Percentiles rank a stretch among this genome's conserved stretches.
Conservation (phyloP, 1,139 yeast species). For the Hemisphaericaspora lyxosophila region DNA sequence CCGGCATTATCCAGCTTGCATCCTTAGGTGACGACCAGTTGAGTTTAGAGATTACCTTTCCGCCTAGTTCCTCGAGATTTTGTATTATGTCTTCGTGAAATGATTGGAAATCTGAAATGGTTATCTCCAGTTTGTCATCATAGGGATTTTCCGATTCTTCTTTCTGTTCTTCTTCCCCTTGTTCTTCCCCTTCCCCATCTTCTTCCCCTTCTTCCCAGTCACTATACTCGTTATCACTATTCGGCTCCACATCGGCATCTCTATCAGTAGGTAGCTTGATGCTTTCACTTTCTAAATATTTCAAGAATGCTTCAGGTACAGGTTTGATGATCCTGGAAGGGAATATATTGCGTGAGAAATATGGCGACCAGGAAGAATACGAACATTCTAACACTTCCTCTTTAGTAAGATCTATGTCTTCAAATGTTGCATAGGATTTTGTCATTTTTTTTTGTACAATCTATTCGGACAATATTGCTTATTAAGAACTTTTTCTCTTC, state of each 20-base stretch:
- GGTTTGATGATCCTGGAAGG: constrained; percentile 60
- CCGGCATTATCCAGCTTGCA: constrained; percentile 86
- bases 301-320: constrained; percentile 64
- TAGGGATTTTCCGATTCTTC: constrained; percentile 2
- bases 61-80: constrained; percentile 42
- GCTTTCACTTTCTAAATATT: constrained; percentile 75
- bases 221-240: constrained; percentile 65
- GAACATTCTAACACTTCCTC: constrained; percentile 64
- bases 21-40: constrained; percentile 98
- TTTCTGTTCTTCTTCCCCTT: constrained; percentile 17
- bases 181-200: constrained; percentile 70
- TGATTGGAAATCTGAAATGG: constrained; percentile 44
- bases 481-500: background rate
- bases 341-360: constrained; percentile 51
- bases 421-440: constrained; percentile 24
- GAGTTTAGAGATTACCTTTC: constrained; percentile 78
- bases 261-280: constrained; percentile 60
- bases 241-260: constrained; percentile 29
- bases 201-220: constrained; percentile 68
- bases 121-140: background rate
- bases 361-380: constrained; percentile 70
- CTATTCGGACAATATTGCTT: background rate
- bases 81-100: constrained; percentile 54
- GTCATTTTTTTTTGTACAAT: constrained; percentile 6
- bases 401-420: constrained; percentile 38